Base-by-base conservation (phyloP, 257 asterid genomes). In the Petunia secreta region DNA sequence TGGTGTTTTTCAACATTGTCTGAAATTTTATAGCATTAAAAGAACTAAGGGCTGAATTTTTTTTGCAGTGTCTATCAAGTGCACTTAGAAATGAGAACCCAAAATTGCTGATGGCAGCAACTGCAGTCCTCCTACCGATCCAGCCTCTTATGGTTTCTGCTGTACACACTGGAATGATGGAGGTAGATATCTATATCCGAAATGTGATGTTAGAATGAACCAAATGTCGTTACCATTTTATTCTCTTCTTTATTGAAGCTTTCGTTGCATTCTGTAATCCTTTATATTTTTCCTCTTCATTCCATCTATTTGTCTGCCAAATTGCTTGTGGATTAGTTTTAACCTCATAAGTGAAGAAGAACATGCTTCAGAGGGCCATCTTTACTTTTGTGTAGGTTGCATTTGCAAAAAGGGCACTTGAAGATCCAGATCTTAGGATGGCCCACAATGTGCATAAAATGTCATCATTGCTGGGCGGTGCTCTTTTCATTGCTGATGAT, bases 71-170 rank as follows among this genome's bases (percentile, higher is more conserved):
- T 87, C 87, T 95, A 80, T 88, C 99, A 63, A 87, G 99, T 86
- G 99, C 99, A 52, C 79, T 95, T 43, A 83, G 92, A 82, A 87
- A 87, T 52, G 97, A 95, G 88, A 93, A 90, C 85, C 91, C 97
- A n/a, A 95, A 91, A 88, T 78, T 90, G 63, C 89, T 95, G 76
- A 95, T 91, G 97, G 97, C 94, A 8, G 97, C 97, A 54, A 88
- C 99, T 65, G 98, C 97, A 44, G 63, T 91, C 73, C 73, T 87
- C 83, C 85, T 95, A 76, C 98, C 99, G 8, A 84, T 95, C 83
- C 98, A 93, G 78, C 99, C 99, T 63, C 85, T 95, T 41, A 89
- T 93, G 97, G 99, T 95, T 82, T 91, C 99, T 60, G 99, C 93
- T 78, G 91, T 95, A 75, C 98, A 95, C 86, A 92, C 98, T 3